Base-by-base conservation (phyloP, 371 early-diverging fungal species). In the Amoeboaphelidium occidentale region DNA sequence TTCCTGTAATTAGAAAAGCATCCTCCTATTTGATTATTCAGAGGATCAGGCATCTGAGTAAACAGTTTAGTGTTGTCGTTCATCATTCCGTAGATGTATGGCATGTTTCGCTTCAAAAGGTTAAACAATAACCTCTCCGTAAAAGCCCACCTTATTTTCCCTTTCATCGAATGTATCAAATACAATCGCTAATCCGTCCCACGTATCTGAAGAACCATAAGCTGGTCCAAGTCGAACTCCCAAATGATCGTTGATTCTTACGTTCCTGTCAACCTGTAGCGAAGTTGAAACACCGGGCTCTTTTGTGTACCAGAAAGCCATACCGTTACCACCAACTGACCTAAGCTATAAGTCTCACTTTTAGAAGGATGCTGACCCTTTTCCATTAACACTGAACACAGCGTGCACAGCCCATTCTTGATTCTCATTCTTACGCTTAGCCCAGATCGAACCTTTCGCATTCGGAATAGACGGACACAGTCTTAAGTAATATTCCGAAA, bases 231-330 rank as follows among this genome's bases (percentile, higher is more conserved):
- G 55, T n/a, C 42, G 46, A 22, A 14, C 52, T 26, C 46, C 47
- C 25, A n/a, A n/a, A n/a, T n/a, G n/a, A n/a, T n/a, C n/a, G n/a
- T n/a, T n/a, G n/a, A n/a, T n/a, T n/a, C n/a, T 44, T 48, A 43
- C 23, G 27, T 55, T 47, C 24, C 51, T 52, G 27, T 51, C 45
- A 2, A 23, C 3, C 10, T 14, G 3, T 23, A 21, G 21, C 22
- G 2, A 6, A 13, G 13, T 21, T 6, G 54, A 25, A 25, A 60
- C 43, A 25, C 62, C 63, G 0, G 57, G 60, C 23, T 77, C 74
- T 48, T 73, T 64, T 2, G 79, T 73, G 57, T 83, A 83, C 87
- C 87, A 87, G 52, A 87, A 74, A 10, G 82, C 83, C 14, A 87
- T 51, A n/a, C 87, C 87, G 39, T 76, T 70, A 41, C 82, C 82